Evolutionary conservation across 108 stramenopile species (phyloP).

Genomic region (Chaetoceros muelleri): DNA sequence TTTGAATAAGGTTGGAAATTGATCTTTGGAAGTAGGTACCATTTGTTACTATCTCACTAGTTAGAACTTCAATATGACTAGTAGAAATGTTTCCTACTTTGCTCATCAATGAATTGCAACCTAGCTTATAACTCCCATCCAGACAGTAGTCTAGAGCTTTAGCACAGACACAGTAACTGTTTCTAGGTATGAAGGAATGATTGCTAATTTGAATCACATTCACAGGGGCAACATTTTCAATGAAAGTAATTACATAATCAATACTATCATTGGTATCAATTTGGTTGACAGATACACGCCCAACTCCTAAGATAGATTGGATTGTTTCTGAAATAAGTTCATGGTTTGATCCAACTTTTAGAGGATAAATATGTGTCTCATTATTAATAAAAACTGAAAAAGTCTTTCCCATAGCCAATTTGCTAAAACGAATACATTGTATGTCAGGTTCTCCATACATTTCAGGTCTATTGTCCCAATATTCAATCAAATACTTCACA

Average conservation of each 20-base stretch:
- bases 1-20: slow-evolving; percentile 30
- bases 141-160: slow-evolving; percentile 7
- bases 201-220: slow-evolving; percentile 12
- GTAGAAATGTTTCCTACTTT: slow-evolving; percentile 16
- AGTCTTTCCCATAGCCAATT: slow-evolving; percentile 12
- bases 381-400: slow-evolving; percentile 11
- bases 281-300: slow-evolving; percentile 27
- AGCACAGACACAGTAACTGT: slow-evolving; percentile 25
- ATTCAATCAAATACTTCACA: slow-evolving; percentile 47
- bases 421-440: slow-evolving; percentile 22
- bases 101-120: slow-evolving; percentile 7
- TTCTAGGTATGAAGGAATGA: slow-evolving; percentile 1
- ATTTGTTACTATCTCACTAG: slow-evolving; percentile 1
- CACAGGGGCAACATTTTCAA: slow-evolving; percentile 17
- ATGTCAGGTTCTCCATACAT: slow-evolving; percentile 28
- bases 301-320: slow-evolving; percentile 28
- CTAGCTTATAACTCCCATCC: slow-evolving; percentile 3
- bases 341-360: slow-evolving; percentile 13
- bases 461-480: slow-evolving; percentile 17
- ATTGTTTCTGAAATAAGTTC: slow-evolving; percentile 24
- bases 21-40: slow-evolving; percentile 20
- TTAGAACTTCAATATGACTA: slow-evolving; percentile 3
- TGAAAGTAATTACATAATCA: slow-evolving; percentile 18
- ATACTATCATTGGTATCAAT: slow-evolving; percentile 1
- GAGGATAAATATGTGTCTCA: neutral